Evolutionary conservation across 2,329 filamentous ascomycete genomes (phyloP).

Genomic region (Zymoseptoria crescenta): DNA sequence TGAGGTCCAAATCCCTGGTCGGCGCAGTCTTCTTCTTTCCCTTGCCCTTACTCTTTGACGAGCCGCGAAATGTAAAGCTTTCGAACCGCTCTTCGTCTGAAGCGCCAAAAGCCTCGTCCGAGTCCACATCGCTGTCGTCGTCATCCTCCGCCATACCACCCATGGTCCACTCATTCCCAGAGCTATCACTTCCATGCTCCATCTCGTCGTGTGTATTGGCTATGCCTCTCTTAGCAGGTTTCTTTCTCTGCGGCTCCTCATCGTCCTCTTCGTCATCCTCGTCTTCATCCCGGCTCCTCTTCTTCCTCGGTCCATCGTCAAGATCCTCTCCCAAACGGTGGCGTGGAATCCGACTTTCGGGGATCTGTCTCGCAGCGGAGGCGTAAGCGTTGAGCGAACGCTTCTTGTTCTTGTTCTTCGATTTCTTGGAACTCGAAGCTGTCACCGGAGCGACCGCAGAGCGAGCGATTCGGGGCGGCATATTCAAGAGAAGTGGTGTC

Average conservation of each 20-base stretch:
- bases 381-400: constrained; percentile 55
- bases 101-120: constrained; percentile 77
- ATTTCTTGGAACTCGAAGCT: constrained; percentile 26
- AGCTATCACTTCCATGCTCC: constrained; percentile 73
- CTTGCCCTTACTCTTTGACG: constrained; percentile 44
- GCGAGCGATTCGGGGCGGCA: constrained; percentile 40
- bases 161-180: constrained; percentile 77
- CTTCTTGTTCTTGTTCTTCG: constrained; percentile 42
- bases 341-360: constrained; percentile 48
- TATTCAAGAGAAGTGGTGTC: constrained; percentile 20
- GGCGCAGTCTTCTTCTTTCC: constrained; percentile 32
- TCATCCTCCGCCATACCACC: constrained; percentile 58
- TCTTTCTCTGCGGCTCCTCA: constrained; percentile 26
- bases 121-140: constrained; percentile 62
- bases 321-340: constrained; percentile 51
- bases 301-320: constrained; percentile 35
- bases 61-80: constrained; percentile 62
- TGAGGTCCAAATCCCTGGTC: constrained; percentile 42
- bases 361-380: constrained; percentile 51
- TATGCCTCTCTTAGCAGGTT: constrained; percentile 20
- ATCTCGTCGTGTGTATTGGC: constrained; percentile 38
- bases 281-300: constrained; percentile 38
- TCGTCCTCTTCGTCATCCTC: constrained; percentile 44
- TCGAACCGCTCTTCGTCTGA: constrained; percentile 82
- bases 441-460: constrained; percentile 20